Conservation (phyloP, 129 eudicot species). For the Oenanthe sinensis region DNA sequence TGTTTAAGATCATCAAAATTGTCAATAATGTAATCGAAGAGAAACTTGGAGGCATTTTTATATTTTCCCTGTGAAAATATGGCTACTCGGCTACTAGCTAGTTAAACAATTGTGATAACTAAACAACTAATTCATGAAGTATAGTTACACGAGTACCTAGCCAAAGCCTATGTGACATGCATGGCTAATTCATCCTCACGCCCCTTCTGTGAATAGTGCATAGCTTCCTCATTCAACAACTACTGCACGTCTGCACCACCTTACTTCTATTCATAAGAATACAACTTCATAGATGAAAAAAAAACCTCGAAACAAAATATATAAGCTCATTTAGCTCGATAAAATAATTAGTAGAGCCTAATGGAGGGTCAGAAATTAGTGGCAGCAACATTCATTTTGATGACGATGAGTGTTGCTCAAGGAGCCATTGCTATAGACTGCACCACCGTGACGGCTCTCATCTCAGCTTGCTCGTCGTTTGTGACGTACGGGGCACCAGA, state of each 20-base stretch:
- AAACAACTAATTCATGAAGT: neutral
- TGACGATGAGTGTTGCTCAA: neutral
- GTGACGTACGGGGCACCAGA: slow-evolving; percentile 44
- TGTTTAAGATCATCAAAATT: neutral
- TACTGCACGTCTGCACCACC: slow-evolving; percentile 10
- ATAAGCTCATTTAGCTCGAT: neutral
- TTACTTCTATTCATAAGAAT: neutral
- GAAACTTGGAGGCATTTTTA: neutral
- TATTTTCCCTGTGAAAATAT: neutral
- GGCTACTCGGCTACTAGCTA: neutral
- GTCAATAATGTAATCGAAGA: neutral
- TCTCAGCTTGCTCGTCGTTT: slow-evolving; percentile 49
- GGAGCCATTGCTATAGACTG: slow-evolving; percentile 26
- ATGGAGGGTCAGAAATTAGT: neutral
- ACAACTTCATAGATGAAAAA: neutral
- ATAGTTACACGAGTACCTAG: neutral
- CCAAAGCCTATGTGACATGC: neutral
- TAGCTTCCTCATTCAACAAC: slow-evolving; percentile 23
- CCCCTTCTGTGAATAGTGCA: slow-evolving; percentile 24
- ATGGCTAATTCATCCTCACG: slow-evolving; percentile 18
- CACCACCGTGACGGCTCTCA: slow-evolving; percentile 36
- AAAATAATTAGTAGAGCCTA: neutral
- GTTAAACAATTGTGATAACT: neutral
- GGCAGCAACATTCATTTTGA: slow-evolving; percentile 2
- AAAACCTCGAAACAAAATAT: neutral